These are phyloP conservation scores for Smittium mucronatum DNA, from an alignment of 371 early-diverging fungal species.

Conservation along the genomic window DNA sequence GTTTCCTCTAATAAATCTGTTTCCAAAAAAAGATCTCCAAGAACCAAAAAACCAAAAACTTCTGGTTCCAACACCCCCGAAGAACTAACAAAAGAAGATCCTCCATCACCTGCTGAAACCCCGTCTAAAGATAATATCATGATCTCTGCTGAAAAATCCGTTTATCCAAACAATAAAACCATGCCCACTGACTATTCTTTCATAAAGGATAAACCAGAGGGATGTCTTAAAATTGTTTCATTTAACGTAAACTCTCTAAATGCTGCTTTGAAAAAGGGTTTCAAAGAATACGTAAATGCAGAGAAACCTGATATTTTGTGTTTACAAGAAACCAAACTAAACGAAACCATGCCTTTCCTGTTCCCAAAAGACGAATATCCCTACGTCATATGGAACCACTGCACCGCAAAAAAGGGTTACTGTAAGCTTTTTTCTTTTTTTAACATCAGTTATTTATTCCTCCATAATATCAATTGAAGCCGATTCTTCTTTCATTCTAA, in stretches of 20 bases:
- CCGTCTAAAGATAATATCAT: too few relatives aligned
- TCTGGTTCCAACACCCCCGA: too few relatives aligned
- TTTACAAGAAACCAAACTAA: conserved; percentile 76
- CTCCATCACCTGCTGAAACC: too few relatives aligned
- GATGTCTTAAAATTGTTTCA: conserved; percentile 54
- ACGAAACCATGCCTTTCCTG: conserved; percentile 36
- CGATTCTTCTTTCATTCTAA: too few relatives aligned
- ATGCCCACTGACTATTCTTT: conserved; percentile 44
- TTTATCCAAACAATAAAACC: conserved; percentile 40
- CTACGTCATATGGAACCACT: conserved; percentile 51
- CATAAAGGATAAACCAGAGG: conserved; percentile 34
- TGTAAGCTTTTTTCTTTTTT: too few relatives aligned
- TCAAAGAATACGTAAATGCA: conserved; percentile 54
- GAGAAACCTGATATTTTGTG: conserved; percentile 77
- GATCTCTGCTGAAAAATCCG: too few relatives aligned
- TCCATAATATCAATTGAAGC: too few relatives aligned
- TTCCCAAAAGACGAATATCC: conserved; percentile 49
- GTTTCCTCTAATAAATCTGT: too few relatives aligned
- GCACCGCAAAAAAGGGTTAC: conserved; percentile 67
- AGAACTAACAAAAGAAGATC: too few relatives aligned
- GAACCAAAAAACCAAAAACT: too few relatives aligned
- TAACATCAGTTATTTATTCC: too few relatives aligned
- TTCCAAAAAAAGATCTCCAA: too few relatives aligned
- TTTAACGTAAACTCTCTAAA: conserved; percentile 69
- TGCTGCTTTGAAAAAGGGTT: conserved; percentile 67